These are phyloP conservation scores for Sanghuangporus baumii DNA, from an alignment of 1,284 basidiomycete species.

Conservation along the genomic window DNA sequence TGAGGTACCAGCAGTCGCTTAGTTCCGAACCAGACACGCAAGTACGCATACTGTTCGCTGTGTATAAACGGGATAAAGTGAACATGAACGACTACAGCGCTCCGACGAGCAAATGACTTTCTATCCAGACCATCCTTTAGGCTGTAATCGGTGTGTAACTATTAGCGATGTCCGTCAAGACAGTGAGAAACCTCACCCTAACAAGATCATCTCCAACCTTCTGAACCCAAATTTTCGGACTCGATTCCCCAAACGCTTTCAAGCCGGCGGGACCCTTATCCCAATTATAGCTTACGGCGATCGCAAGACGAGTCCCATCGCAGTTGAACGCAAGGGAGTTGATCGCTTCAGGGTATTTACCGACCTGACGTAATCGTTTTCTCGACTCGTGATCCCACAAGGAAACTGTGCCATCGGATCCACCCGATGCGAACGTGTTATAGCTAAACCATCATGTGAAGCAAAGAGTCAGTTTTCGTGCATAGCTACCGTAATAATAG, in stretches of 20 bases:
- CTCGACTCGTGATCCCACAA: constrained; percentile 98
- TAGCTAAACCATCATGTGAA: constrained; percentile 41
- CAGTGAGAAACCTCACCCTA: constrained; percentile 36
- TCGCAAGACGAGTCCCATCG: constrained; percentile 77
- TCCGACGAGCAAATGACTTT: neutral
- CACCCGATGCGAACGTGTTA: constrained; percentile 93
- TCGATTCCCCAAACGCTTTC: constrained; percentile 29
- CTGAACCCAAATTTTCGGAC: constrained; percentile 32
- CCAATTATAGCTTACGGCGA: constrained; percentile 83
- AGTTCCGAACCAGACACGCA: too few relatives aligned
- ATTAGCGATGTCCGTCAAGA: neutral
- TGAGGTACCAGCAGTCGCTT: too few relatives aligned
- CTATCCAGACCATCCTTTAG: constrained; percentile 3
- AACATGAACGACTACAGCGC: neutral
- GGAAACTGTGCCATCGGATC: constrained; percentile 87
- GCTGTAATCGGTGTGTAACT: neutral
- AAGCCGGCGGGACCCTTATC: constrained; percentile 75
- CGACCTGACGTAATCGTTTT: constrained; percentile 88
- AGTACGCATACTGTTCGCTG: too few relatives aligned
- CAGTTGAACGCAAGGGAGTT: constrained; percentile 76
- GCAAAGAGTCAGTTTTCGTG: neutral
- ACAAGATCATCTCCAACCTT: constrained; percentile 43
- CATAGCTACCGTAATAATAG: constrained; percentile 4
- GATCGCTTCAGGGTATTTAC: constrained; percentile 71
- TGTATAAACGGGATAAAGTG: neutral